These are phyloP conservation scores for Trichoderma parareesei DNA, from an alignment of 495 filamentous ascomycete species.

Conservation along the genomic window DNA sequence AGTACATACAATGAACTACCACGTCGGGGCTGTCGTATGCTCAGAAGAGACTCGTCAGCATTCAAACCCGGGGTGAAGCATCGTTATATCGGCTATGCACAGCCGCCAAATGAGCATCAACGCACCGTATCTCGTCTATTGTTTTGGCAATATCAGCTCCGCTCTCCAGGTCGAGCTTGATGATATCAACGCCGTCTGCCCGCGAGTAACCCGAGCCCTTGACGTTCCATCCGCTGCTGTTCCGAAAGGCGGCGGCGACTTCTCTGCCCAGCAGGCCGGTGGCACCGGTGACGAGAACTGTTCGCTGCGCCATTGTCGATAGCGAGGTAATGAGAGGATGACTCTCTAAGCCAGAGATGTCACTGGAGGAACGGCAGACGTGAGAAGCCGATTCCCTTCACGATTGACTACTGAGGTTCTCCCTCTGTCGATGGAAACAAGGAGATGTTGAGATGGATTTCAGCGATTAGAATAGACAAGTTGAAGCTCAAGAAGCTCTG, in stretches of 20 bases:
- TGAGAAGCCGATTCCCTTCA: no score
- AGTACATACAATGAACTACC: constrained; percentile 67
- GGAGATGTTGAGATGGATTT: background rate
- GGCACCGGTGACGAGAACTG: constrained; percentile 75
- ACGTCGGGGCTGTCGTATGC: constrained; percentile 55
- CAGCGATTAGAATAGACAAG: background rate
- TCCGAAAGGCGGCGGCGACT: constrained; percentile 65
- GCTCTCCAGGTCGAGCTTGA: constrained; percentile 69
- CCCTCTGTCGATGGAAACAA: background rate
- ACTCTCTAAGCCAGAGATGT: background rate
- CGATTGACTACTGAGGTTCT: background rate
- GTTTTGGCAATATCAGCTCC: constrained; percentile 50
- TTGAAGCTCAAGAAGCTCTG: background rate
- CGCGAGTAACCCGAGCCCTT: constrained; percentile 72
- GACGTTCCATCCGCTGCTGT: constrained; percentile 52
- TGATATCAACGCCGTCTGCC: constrained; percentile 59
- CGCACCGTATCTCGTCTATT: constrained; percentile 58
- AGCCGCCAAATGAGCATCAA: background rate
- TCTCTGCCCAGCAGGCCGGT: constrained; percentile 79
- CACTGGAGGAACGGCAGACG: background rate
- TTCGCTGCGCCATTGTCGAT: constrained; percentile 28
- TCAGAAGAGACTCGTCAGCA: constrained; percentile 11
- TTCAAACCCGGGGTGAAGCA: background rate
- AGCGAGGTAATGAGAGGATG: no score
- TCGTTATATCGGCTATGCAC: background rate